Evolutionary conservation across 164 flowering plant species (phyloP).

Genomic region (Annona cherimola): DNA sequence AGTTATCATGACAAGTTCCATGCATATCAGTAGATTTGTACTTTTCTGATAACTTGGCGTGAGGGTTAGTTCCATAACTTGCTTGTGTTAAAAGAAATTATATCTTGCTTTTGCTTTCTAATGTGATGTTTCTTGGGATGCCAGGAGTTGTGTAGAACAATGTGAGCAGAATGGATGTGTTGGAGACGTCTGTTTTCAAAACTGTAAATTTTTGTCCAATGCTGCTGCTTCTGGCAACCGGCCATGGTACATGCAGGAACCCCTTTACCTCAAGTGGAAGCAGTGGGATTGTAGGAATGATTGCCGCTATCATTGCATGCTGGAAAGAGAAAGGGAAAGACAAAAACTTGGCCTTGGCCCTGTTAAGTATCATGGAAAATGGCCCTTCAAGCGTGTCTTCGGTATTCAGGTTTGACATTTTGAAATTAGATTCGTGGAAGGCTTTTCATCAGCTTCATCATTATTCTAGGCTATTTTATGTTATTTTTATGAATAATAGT

Average conservation of each 20-base stretch:
- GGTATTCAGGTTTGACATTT: slow-evolving; percentile 65
- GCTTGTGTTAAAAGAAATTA: neutral
- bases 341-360: slow-evolving; percentile 47
- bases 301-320: slow-evolving; percentile 85
- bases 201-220: slow-evolving; percentile 64
- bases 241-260: slow-evolving; percentile 88
- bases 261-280: slow-evolving; percentile 72
- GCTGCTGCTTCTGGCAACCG: slow-evolving; percentile 47
- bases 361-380: slow-evolving; percentile 83
- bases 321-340: slow-evolving; percentile 62
- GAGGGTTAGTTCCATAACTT: neutral
- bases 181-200: slow-evolving; percentile 62
- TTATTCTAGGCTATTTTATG: too few relatives aligned
- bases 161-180: slow-evolving; percentile 83
- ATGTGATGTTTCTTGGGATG: slow-evolving; percentile 6
- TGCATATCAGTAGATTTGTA: neutral
- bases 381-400: slow-evolving; percentile 76
- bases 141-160: slow-evolving; percentile 62
- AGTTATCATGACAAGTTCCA: neutral
- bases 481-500: too few relatives aligned
- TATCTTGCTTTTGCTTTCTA: neutral
- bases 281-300: slow-evolving; percentile 87
- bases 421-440: neutral
- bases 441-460: too few relatives aligned
- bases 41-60: too few relatives aligned